Evolutionary conservation across 768 basidiomycete genomes (phyloP), one percentile per base, ranked within the genome.

Genomic region (Tricholoma flavovirens): DNA sequence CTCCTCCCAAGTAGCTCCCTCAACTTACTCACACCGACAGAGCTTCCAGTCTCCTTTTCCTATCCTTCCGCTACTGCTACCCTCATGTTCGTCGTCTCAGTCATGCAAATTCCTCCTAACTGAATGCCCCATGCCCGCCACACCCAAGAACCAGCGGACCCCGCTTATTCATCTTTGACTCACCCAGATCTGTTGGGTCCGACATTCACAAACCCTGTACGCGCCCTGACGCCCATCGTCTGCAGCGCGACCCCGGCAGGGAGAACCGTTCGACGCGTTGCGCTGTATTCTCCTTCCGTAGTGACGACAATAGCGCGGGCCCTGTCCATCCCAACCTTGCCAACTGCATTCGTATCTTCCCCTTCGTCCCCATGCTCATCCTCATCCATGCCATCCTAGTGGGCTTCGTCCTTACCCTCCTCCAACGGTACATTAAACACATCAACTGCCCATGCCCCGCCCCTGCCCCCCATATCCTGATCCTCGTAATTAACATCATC

Each of bases 261-360:
- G 89, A 90, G 62, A 89, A 90, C 36, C 87, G 79, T 65, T 88
- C 87, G 62, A 74, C 75, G 62, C 82, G 68, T 60, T 84, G 71
- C 43, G 77, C 79, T 0, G 86, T 87, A 58, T 87, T 79, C 65
- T 88, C 87, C 62, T 66, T 75, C 56, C 75, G 62, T 49, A 69
- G 67, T 0, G 68, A 68, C 7, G 71, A 66, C 14, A 66, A 14
- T 8, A 55, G 45, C 6, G 24, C 24, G 5, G 24, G 24, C 24
- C n/a, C 24, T 26, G 24, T 26, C 24, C 24, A 26, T 5, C 24
- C 24, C 24, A 3, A 26, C 24, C 24, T 26, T 26, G 5, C 24
- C 24, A 26, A 26, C 24, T 5, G 2, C 24, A 26, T 26, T n/a
- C n/a, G n/a, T n/a, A n/a, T n/a, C n/a, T n/a, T n/a, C n/a, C n/a